Conservation (phyloP, 371 early-diverging fungal genomes). For the Mortierella sp. region DNA sequence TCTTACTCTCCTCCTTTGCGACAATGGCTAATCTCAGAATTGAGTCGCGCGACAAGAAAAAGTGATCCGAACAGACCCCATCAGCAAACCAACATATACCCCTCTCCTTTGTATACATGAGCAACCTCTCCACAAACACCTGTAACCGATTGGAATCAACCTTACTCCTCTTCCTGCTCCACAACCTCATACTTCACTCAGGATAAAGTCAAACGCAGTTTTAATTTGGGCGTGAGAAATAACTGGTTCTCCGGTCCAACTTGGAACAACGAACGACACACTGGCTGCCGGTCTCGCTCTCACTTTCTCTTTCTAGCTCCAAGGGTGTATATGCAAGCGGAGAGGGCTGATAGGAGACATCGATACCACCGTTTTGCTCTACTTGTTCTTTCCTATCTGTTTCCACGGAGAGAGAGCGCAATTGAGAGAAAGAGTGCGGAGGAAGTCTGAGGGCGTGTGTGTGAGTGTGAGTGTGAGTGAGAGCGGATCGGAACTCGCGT, state of each 20-base stretch:
- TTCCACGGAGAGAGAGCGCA: not conserved
- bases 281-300: not conserved
- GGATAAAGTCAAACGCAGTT: not conserved
- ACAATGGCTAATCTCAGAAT: not conserved
- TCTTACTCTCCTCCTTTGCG: not conserved
- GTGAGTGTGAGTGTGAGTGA: not conserved
- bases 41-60: not conserved
- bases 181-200: not conserved
- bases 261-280: not conserved
- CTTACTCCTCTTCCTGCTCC: not conserved
- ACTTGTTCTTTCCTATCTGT: not conserved
- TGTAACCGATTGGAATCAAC: not conserved
- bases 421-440: not conserved
- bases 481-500: constrained; percentile 12
- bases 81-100: not conserved
- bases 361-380: too few species aligned
- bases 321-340: too few species aligned
- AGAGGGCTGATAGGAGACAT: not conserved
- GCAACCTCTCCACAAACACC: not conserved
- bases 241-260: not conserved
- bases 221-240: constrained; percentile 9
- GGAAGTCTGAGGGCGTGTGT: not conserved
- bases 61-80: constrained; percentile 4
- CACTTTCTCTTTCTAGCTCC: not conserved
- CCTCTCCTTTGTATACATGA: not conserved